Percentiles rank a stretch among this genome's conserved stretches.
These are phyloP conservation scores for Mycena sp. DNA, from an alignment of 1,284 basidiomycete species.

Conservation along the genomic window DNA sequence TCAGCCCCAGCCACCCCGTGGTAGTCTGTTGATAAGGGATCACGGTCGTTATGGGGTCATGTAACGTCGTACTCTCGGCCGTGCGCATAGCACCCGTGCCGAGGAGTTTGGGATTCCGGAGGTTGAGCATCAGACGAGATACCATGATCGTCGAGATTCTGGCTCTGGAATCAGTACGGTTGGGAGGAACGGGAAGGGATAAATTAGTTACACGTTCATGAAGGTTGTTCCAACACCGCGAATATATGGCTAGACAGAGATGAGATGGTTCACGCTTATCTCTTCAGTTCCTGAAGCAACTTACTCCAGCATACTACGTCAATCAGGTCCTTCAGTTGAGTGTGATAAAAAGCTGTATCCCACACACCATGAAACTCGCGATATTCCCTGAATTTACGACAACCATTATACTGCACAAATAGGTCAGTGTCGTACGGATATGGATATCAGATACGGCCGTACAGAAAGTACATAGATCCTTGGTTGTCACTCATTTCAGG, in stretches of 20 bases:
- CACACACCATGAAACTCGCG: conserved; percentile 44
- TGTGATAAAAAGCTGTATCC: too few relatives aligned
- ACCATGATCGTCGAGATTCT: conserved; percentile 53
- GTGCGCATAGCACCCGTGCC: neutral
- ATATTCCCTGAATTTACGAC: conserved; percentile 47
- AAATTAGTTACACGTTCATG: conserved; percentile 45
- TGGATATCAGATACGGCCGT: neutral
- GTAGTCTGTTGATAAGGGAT: too few relatives aligned
- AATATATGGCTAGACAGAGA: conserved; percentile 38
- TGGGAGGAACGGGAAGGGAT: neutral
- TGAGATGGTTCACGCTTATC: neutral
- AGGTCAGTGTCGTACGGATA: neutral
- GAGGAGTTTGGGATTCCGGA: conserved; percentile 41
- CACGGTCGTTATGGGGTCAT: conserved; percentile 30
- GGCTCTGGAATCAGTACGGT: conserved; percentile 2
- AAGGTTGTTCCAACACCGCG: conserved; percentile 45
- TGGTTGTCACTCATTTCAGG: too few relatives aligned
- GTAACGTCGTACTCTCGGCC: conserved; percentile 32
- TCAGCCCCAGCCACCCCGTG: too few relatives aligned
- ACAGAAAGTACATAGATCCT: conserved; percentile 17
- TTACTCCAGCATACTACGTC: conserved; percentile 41
- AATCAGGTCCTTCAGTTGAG: too few relatives aligned
- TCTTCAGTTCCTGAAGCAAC: conserved; percentile 17
- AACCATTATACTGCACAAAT: conserved; percentile 43
- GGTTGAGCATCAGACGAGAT: conserved; percentile 54